A percentile compares a stretch with the other conserved stretches of the same genome.
Evolutionary conservation across 257 asterid genomes (phyloP).

Genomic region (Sherardia arvensis): DNA sequence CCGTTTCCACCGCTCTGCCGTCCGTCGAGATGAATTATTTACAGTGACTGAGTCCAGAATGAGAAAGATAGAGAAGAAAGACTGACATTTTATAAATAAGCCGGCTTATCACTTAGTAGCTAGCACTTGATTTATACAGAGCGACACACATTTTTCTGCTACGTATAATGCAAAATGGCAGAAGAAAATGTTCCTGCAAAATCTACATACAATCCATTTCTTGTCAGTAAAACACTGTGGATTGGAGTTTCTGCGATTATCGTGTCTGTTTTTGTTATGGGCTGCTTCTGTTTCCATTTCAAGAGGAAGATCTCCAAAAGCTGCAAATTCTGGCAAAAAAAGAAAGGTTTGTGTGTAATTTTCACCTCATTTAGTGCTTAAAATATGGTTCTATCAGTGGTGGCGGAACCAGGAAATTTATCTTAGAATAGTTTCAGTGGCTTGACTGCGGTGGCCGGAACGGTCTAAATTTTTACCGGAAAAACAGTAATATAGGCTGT

Average conservation of each 20-base stretch:
- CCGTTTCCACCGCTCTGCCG: constrained; percentile 1
- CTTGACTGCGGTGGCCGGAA: too few relatives aligned
- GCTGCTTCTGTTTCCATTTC: constrained; percentile 39
- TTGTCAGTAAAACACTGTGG: constrained; percentile 18
- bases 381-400: too few relatives aligned
- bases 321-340: constrained; percentile 20
- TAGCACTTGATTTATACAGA: not conserved
- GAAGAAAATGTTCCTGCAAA: not conserved
- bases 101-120: not conserved
- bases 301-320: constrained; percentile 32
- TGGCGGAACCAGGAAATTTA: too few relatives aligned
- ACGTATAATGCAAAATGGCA: not conserved
- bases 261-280: constrained; percentile 18
- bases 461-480: too few relatives aligned
- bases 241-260: constrained; percentile 32
- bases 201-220: constrained; percentile 1
- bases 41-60: constrained; percentile 4
- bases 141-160: not conserved
- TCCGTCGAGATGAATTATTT: not conserved
- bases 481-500: too few relatives aligned
- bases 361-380: not conserved
- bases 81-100: not conserved
- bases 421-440: too few relatives aligned
- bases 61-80: not conserved
- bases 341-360: constrained; percentile 26